Percentiles rank a stretch among this genome's conserved stretches.
Conservation (phyloP, 2,329 filamentous ascomycete genomes). For the Lachnellula willkommii region DNA sequence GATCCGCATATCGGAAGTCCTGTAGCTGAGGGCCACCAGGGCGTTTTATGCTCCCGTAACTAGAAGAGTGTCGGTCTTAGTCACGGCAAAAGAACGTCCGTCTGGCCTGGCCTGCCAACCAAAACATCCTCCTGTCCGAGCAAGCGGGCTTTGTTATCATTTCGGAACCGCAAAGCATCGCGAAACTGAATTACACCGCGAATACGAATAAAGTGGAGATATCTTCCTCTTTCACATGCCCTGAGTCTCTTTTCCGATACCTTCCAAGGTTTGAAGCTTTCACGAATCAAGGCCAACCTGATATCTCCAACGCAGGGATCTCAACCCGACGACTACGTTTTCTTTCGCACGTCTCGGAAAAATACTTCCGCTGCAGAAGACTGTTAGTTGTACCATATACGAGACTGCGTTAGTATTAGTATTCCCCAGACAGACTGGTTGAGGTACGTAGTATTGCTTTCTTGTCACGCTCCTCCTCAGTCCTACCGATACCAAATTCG, state of each 20-base stretch:
- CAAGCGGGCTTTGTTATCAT: not conserved
- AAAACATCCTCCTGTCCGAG: constrained; percentile 12
- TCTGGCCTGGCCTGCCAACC: not conserved
- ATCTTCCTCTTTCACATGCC: constrained; percentile 2
- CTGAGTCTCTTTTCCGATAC: constrained; percentile 5
- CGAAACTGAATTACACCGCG: too few species aligned
- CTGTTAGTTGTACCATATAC: not conserved
- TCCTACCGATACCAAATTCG: constrained; percentile 13
- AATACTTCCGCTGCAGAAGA: constrained; percentile 1
- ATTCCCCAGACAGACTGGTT: constrained; percentile 6
- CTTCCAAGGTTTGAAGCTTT: not conserved
- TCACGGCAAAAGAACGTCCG: constrained; percentile 4
- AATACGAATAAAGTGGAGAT: not conserved
- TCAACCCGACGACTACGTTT: constrained; percentile 49
- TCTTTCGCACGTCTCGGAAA: constrained; percentile 35
- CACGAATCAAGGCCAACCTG: not conserved
- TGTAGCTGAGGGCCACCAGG: not conserved
- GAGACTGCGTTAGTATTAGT: not conserved
- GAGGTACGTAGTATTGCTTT: constrained; percentile 6
- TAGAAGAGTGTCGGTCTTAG: not conserved
- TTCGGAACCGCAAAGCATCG: too few species aligned
- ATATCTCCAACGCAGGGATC: not conserved
- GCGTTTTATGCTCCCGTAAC: not conserved
- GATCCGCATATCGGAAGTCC: not conserved
- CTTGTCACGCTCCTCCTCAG: constrained; percentile 4